Evolutionary conservation across 768 basidiomycete genomes (phyloP).

Genomic region (Cubamyces sp.): DNA sequence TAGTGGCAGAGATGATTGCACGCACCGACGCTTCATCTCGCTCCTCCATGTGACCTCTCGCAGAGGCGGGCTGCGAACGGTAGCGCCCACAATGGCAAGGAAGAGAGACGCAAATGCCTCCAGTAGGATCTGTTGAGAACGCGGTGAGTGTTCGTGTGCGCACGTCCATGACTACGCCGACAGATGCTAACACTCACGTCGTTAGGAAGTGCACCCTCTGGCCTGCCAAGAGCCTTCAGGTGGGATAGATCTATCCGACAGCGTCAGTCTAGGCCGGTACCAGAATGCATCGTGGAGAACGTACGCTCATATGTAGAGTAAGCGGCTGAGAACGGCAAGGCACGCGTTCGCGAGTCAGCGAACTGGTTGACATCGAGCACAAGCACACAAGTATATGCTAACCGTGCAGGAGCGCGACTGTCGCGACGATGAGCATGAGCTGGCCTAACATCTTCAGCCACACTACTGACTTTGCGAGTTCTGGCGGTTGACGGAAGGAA

Average conservation of each 20-base stretch:
- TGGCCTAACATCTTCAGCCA: slow-evolving; percentile 22
- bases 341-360: slow-evolving; percentile 7
- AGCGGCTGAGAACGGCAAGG: slow-evolving; percentile 52
- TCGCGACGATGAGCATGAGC: slow-evolving; percentile 27
- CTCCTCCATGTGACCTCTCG: slow-evolving; percentile 89
- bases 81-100: slow-evolving; percentile 74
- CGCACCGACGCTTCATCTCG: slow-evolving; percentile 83
- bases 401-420: slow-evolving; percentile 30
- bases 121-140: slow-evolving; percentile 55
- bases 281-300: slow-evolving; percentile 31
- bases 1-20: neutral
- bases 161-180: neutral
- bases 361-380: neutral
- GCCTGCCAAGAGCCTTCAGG: slow-evolving; percentile 73
- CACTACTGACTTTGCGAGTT: neutral
- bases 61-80: slow-evolving; percentile 65
- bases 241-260: slow-evolving; percentile 64
- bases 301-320: slow-evolving; percentile 82
- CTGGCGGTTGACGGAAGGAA: neutral
- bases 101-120: slow-evolving; percentile 67
- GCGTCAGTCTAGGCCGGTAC: slow-evolving; percentile 4
- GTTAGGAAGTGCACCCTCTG: slow-evolving; percentile 65
- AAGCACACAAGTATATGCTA: slow-evolving; percentile 1
- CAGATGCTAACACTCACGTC: slow-evolving; percentile 49
- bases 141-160: neutral